phyloP scores from a whole-genome alignment of 179 eudicot species.

The Sideroxylon spinosum region DNA sequence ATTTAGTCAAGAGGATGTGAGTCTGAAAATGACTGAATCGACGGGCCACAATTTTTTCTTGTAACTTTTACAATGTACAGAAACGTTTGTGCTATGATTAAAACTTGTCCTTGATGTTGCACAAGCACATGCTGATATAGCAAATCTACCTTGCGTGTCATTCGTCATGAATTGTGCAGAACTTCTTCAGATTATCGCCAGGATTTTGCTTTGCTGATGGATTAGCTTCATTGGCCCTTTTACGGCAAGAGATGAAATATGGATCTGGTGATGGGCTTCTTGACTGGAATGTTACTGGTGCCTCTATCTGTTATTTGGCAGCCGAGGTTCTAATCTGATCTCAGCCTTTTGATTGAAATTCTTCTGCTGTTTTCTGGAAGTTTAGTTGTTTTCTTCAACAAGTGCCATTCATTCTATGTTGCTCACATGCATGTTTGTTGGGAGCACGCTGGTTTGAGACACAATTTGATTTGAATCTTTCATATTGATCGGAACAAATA shows the following conservation, averaged over 20 bases:
- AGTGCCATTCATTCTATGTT: neutral
- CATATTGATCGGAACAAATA: no score
- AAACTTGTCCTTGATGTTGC: neutral
- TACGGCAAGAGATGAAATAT: conserved; percentile 89
- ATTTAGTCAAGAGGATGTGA: no score
- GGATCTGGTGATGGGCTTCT: conserved; percentile 61
- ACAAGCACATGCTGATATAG: neutral
- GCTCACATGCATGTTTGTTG: neutral
- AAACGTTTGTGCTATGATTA: neutral
- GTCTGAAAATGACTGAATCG: neutral
- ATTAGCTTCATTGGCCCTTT: conserved; percentile 86
- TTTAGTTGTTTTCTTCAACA: neutral
- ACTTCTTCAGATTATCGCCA: conserved; percentile 85
- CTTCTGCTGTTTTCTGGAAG: neutral
- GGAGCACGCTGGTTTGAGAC: conserved; percentile 8
- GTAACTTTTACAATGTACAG: neutral
- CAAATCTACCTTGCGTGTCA: neutral
- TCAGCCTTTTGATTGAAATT: conserved; percentile 4
- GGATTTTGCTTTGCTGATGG: conserved; percentile 99
- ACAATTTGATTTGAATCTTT: neutral
- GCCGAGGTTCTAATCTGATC: conserved; percentile 62
- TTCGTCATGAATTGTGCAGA: conserved; percentile 42
- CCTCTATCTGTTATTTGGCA: conserved; percentile 81
- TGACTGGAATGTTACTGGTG: conserved; percentile 96
- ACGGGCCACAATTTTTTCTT: neutral